These are phyloP conservation scores for Datisca glomerata DNA, from an alignment of 306 rosid genomes.

Conservation along the genomic window DNA sequence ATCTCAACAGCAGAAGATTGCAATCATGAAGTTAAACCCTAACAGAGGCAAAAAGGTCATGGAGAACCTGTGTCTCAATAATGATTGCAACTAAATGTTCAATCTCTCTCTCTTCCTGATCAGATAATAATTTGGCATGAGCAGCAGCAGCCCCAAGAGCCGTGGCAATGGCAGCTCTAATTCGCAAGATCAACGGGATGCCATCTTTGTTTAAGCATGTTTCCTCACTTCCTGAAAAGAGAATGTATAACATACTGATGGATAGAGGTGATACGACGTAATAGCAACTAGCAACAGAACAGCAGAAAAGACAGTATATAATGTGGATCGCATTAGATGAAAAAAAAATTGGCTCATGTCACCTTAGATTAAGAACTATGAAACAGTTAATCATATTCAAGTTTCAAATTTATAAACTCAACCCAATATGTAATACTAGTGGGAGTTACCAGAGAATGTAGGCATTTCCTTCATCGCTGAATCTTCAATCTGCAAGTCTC, in stretches of 20 bases:
- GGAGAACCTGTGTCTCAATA: constrained; percentile 68
- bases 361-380: too few species aligned
- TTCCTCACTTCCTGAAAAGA: constrained; percentile 27
- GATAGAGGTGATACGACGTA: constrained; percentile 8
- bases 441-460: constrained; percentile 40
- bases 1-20: not conserved
- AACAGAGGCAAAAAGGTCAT: constrained; percentile 3
- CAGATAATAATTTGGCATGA: constrained; percentile 74
- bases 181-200: constrained; percentile 45
- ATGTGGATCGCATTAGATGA: too few species aligned
- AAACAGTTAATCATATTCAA: too few species aligned
- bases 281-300: constrained; percentile 5
- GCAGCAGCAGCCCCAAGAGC: constrained; percentile 96
- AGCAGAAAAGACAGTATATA: not conserved
- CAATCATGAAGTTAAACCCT: not conserved
- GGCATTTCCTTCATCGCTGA: constrained; percentile 30
- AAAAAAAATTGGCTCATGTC: too few species aligned
- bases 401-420: too few species aligned
- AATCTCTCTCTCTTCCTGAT: constrained; percentile 85
- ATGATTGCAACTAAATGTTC: constrained; percentile 65
- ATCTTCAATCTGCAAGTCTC: constrained; percentile 37
- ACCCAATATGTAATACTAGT: too few species aligned
- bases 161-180: constrained; percentile 76
- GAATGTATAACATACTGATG: not conserved
- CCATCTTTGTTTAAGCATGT: constrained; percentile 26